phyloP scores from a whole-genome alignment of 495 filamentous ascomycete genomes.

The Neurospora intermedia region DNA sequence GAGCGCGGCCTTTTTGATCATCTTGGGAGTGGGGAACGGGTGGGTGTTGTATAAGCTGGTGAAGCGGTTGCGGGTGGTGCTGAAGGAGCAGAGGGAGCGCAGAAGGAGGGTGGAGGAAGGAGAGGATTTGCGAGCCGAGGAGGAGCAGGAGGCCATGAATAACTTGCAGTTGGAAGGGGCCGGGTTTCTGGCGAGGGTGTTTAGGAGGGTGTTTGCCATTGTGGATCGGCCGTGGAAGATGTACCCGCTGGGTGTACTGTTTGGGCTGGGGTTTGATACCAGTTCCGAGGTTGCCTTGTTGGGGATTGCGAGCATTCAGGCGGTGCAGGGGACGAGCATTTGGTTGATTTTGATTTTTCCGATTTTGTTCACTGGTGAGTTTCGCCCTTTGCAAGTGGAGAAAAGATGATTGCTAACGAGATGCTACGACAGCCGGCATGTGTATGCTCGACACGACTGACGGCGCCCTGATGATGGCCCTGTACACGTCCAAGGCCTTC shows the following conservation, averaged over 20 bases:
- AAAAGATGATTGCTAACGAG: constrained; percentile 3
- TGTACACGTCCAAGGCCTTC: constrained; percentile 71
- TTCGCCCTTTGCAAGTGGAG: background rate
- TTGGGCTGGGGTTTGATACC: constrained; percentile 93
- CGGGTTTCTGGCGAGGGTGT: constrained; percentile 60
- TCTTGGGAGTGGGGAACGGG: constrained; percentile 73
- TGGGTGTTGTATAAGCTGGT: constrained; percentile 76
- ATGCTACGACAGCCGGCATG: constrained; percentile 57
- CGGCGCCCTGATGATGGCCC: constrained; percentile 87
- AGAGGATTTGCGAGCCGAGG: constrained; percentile 7
- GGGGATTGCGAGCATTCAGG: constrained; percentile 80
- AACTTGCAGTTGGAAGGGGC: constrained; percentile 64
- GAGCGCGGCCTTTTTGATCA: constrained; percentile 67
- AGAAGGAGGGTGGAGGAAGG: constrained; percentile 8
- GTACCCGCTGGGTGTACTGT: constrained; percentile 82
- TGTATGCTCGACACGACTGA: constrained; percentile 83
- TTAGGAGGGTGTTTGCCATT: constrained; percentile 68
- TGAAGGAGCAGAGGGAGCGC: constrained; percentile 28
- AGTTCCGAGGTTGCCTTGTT: constrained; percentile 88
- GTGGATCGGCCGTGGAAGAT: constrained; percentile 97
- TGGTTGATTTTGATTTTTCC: constrained; percentile 96
- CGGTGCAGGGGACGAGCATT: constrained; percentile 70
- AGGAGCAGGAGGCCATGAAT: constrained; percentile 37
- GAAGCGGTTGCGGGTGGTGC: constrained; percentile 49
- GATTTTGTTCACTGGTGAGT: constrained; percentile 70